Conservation (phyloP, 768 basidiomycete species). For the Wakefieldia striispora region DNA sequence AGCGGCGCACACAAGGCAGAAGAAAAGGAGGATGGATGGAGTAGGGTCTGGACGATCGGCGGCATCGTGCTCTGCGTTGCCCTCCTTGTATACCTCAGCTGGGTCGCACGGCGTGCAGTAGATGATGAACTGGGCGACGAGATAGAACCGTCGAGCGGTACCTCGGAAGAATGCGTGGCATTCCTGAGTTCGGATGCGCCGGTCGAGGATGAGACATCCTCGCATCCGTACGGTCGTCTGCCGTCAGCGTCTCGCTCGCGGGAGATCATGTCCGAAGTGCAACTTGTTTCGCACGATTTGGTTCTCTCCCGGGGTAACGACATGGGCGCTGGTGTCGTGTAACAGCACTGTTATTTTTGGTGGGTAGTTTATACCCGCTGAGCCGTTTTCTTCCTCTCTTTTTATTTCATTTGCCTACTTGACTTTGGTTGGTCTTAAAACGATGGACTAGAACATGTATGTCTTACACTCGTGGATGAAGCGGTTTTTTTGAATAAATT, state of each 20-base stretch:
- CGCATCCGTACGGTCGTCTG: slow-evolving; percentile 19
- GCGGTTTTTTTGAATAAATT: slow-evolving; percentile 15
- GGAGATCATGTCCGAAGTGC: slow-evolving; percentile 47
- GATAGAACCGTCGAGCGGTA: slow-evolving; percentile 20
- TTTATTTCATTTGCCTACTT: too few relatives aligned
- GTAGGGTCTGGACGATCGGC: slow-evolving; percentile 58
- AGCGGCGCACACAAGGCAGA: slow-evolving; percentile 39
- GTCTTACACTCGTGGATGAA: slow-evolving; percentile 18
- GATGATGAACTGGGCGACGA: slow-evolving; percentile 54
- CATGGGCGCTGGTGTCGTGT: slow-evolving; percentile 7
- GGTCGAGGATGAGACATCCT: slow-evolving; percentile 22
- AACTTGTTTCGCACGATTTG: slow-evolving; percentile 29
- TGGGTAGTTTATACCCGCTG: too few relatives aligned
- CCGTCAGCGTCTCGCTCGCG: slow-evolving; percentile 18
- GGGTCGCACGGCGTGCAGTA: slow-evolving; percentile 72
- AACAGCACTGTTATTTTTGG: not conserved
- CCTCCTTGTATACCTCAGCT: slow-evolving; percentile 77
- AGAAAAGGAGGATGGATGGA: slow-evolving; percentile 45
- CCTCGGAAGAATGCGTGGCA: slow-evolving; percentile 51
- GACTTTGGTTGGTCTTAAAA: slow-evolving; percentile 1
- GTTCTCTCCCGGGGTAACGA: slow-evolving; percentile 19
- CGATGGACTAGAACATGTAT: slow-evolving; percentile 7
- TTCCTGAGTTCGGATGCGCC: slow-evolving; percentile 42
- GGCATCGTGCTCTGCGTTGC: slow-evolving; percentile 71
- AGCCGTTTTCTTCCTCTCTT: too few relatives aligned